Conservation (phyloP, 1,284 basidiomycete species). For the Sphagnurus paluster region DNA sequence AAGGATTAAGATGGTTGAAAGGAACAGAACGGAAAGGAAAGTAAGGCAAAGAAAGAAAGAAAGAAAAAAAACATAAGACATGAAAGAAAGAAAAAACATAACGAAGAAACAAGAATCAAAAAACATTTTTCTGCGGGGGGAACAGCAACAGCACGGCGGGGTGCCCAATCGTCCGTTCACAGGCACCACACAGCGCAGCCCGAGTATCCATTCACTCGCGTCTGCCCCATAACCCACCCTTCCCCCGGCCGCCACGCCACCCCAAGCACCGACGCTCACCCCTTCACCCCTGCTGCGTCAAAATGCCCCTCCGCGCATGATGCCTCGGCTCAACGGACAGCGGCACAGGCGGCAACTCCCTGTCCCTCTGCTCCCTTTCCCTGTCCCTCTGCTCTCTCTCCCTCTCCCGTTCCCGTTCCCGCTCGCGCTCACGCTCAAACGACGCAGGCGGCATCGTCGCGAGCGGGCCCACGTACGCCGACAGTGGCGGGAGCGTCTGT, state of each 20-base stretch:
- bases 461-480: slow-evolving; percentile 22
- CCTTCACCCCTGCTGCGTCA: slow-evolving; percentile 36
- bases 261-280: background rate
- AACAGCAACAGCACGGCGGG: background rate
- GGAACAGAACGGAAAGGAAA: background rate
- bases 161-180: slow-evolving; percentile 5
- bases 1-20: background rate
- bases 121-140: background rate
- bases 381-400: slow-evolving; percentile 24
- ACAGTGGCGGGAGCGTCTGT: slow-evolving; percentile 4
- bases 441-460: slow-evolving; percentile 45
- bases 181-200: background rate
- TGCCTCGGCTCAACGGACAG: slow-evolving; percentile 37
- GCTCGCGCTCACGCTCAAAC: slow-evolving; percentile 39
- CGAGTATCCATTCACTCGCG: no score
- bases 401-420: slow-evolving; percentile 37
- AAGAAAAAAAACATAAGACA: background rate
- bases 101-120: background rate
- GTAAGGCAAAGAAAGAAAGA: background rate
- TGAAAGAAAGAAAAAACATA: background rate
- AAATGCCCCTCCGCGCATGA: slow-evolving; percentile 30
- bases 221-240: no score
- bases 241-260: background rate
- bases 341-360: slow-evolving; percentile 37
- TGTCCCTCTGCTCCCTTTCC: slow-evolving; percentile 49